phyloP scores from a whole-genome alignment of 495 filamentous ascomycete genomes.

The Trichoderma gamsii region DNA sequence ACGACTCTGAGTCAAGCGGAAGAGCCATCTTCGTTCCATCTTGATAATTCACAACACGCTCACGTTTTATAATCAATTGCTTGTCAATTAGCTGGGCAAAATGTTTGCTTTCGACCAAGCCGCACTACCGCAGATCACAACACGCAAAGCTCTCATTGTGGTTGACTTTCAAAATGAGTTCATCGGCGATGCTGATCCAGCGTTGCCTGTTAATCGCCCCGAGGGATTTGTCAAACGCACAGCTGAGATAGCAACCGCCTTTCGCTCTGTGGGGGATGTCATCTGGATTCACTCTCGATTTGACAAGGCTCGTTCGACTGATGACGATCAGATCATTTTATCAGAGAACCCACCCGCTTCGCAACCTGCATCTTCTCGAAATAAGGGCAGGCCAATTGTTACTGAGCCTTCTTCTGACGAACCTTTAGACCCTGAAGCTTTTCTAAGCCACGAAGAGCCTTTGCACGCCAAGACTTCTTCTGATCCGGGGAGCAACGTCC shows the following conservation, averaged over 20 bases:
- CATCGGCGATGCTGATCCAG: conserved; percentile 55
- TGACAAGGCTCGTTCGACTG: conserved; percentile 50
- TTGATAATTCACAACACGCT: background rate
- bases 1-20: background rate
- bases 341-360: conserved; percentile 25
- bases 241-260: conserved; percentile 58
- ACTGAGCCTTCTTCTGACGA: conserved; percentile 17
- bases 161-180: conserved; percentile 94
- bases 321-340: conserved; percentile 45
- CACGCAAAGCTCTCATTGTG: conserved; percentile 76
- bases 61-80: background rate
- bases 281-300: conserved; percentile 84
- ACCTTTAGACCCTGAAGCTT: conserved; percentile 26
- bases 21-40: background rate
- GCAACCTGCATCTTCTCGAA: background rate
- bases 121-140: conserved; percentile 45
- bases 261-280: conserved; percentile 70
- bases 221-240: conserved; percentile 63
- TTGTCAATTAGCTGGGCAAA: conserved; percentile 17
- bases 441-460: conserved; percentile 19
- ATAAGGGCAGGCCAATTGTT: too few species aligned
- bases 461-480: conserved; percentile 20
- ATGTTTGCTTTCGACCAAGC: conserved; percentile 46
- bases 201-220: conserved; percentile 58
- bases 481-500: conserved; percentile 65